These are phyloP conservation scores for Poronia punctata DNA, from an alignment of 495 filamentous ascomycete genomes.

Conservation along the genomic window DNA sequence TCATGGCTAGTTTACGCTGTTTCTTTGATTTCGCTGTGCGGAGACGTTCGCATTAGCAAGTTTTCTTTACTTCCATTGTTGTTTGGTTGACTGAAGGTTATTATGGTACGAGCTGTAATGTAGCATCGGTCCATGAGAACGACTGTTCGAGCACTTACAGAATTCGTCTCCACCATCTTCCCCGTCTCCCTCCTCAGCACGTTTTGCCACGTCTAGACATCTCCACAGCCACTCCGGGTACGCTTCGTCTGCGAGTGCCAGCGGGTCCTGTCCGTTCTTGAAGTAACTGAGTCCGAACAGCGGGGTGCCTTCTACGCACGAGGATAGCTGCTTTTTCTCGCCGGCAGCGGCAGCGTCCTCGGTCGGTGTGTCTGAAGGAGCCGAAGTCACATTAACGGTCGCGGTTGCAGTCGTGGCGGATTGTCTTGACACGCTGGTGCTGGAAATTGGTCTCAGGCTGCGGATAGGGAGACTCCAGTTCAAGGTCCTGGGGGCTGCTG, in stretches of 20 bases:
- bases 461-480: conserved; percentile 6
- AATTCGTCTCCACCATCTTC: conserved; percentile 55
- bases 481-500: conserved; percentile 3
- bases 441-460: conserved; percentile 23
- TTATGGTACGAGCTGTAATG: not conserved
- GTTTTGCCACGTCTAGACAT: conserved; percentile 55
- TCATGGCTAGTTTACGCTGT: conserved; percentile 59
- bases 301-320: conserved; percentile 60
- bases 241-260: conserved; percentile 73
- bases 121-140: too few species aligned
- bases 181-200: conserved; percentile 26
- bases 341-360: conserved; percentile 5
- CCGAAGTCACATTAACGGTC: conserved; percentile 13
- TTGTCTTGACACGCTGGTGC: conserved; percentile 18
- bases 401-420: conserved; percentile 23
- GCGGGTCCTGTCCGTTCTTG: conserved; percentile 59
- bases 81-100: not conserved
- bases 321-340: conserved; percentile 24
- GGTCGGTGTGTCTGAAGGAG: conserved; percentile 14
- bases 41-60: not conserved
- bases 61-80: conserved; percentile 1
- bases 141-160: too few species aligned
- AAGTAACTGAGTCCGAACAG: conserved; percentile 81
- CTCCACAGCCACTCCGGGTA: conserved; percentile 92
- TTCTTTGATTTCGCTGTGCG: conserved; percentile 71